Conservation (phyloP, 441 rosid species). For the Mallotus japonicus region DNA sequence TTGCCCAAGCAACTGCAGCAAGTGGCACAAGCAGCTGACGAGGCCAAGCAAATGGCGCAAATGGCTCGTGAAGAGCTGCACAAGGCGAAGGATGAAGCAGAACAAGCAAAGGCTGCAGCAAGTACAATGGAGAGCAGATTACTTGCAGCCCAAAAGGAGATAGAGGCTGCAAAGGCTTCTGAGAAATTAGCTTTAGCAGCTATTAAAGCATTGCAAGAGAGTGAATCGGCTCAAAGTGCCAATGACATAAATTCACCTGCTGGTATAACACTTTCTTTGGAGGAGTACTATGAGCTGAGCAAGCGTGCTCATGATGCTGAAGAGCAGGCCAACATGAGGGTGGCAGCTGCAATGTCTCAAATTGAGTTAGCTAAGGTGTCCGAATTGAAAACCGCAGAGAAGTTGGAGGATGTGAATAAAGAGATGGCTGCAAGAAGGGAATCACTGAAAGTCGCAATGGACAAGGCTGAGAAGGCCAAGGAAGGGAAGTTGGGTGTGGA, state of each 20-base stretch:
- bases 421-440: constrained; percentile 68
- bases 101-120: constrained; percentile 77
- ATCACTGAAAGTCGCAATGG: constrained; percentile 59
- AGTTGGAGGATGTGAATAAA: constrained; percentile 62
- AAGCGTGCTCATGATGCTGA: constrained; percentile 80
- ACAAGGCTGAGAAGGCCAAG: constrained; percentile 82
- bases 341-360: constrained; percentile 65
- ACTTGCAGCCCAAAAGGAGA: constrained; percentile 81
- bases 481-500: constrained; percentile 81
- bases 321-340: constrained; percentile 67
- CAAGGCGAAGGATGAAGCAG: constrained; percentile 75
- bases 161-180: constrained; percentile 84
- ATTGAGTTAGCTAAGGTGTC: constrained; percentile 79
- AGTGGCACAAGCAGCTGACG: constrained; percentile 80
- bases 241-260: constrained; percentile 37
- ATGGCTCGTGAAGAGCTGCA: constrained; percentile 70
- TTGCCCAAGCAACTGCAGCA: constrained; percentile 76
- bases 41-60: constrained; percentile 63
- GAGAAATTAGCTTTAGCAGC: constrained; percentile 82
- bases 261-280: constrained; percentile 71
- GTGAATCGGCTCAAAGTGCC: constrained; percentile 54
- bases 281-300: constrained; percentile 89
- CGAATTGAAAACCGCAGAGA: constrained; percentile 51
- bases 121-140: constrained; percentile 75
- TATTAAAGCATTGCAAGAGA: constrained; percentile 76